Percentiles rank a stretch among this genome's conserved stretches.
These are phyloP conservation scores for Rubus parviflorus DNA, from an alignment of 306 rosid species.

Conservation along the genomic window DNA sequence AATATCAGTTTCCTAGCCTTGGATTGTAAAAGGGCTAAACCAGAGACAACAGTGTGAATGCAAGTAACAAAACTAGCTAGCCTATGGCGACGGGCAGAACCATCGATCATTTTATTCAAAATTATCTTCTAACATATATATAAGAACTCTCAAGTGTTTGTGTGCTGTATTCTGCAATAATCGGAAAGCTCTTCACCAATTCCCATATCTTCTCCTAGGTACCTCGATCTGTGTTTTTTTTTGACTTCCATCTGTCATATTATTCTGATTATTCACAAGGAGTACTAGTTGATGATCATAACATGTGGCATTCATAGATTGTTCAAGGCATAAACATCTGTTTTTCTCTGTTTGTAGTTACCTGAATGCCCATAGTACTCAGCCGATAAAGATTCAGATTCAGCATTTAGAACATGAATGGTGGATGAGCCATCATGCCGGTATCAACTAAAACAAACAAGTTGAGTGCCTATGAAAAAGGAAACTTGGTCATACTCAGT, in stretches of 20 bases:
- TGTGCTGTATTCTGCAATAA: slow-evolving; percentile 59
- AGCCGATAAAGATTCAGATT: slow-evolving; percentile 52
- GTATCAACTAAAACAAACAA: slow-evolving; percentile 74
- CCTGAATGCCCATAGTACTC: slow-evolving; percentile 87
- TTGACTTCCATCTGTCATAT: too few relatives aligned
- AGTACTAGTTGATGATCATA: too few relatives aligned
- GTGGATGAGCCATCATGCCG: slow-evolving; percentile 82
- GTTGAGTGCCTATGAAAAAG: slow-evolving; percentile 53
- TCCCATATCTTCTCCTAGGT: slow-evolving; percentile 60
- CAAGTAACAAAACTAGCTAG: too few relatives aligned
- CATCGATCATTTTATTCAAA: not conserved
- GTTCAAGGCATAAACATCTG: not conserved
- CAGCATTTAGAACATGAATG: slow-evolving; percentile 58
- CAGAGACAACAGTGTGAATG: too few relatives aligned
- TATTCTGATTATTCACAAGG: too few relatives aligned
- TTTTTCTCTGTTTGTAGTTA: slow-evolving; percentile 18
- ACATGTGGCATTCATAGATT: too few relatives aligned
- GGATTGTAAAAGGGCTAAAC: too few relatives aligned
- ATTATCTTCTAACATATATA: slow-evolving; percentile 57
- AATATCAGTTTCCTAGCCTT: too few relatives aligned
- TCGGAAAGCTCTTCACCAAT: slow-evolving; percentile 65
- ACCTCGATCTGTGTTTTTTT: too few relatives aligned
- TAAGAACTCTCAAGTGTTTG: slow-evolving; percentile 65
- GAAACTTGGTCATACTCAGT: not conserved
- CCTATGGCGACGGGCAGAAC: too few relatives aligned